Base-by-base conservation (phyloP, 768 basidiomycete genomes). In the Multifurca ochricompacta region DNA sequence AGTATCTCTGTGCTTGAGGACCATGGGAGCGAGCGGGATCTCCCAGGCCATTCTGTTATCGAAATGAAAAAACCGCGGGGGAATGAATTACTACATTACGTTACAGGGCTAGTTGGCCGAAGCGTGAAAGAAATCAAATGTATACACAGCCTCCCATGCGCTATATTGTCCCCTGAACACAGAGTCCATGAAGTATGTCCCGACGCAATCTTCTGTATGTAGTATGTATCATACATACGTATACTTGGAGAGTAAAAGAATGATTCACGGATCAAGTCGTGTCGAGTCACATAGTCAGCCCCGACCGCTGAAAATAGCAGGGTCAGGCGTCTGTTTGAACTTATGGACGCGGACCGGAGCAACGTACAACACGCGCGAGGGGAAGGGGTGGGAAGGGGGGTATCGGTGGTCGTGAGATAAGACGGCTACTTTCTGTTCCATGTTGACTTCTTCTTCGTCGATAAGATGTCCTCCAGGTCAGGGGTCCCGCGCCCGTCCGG, bases 401-500 rank as follows among this genome's bases (percentile, higher is more conserved):
- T 35, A 27, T 43, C 34, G 32, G 32, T 13, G 40, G n/a, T 21
- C 28, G 49, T 6, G 39, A 3, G 32, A 30, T 13, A 28, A 23
- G 28, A 23, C 39, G 28, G 23, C 25, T 48, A 61, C 37, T 61
- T 59, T 31, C 35, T 46, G 16, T 39, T 48, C 60, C 60, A 67
- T 16, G 64, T 65, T 43, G 65, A 51, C 56, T 66, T 68, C 64
- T 71, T 72, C 67, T 70, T 72, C 58, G 65, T 69, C 56, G 67
- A 61, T 48, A 72, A 59, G 56, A 73, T 67, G 56, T 73, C 71
- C 30, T 76, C 72, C 48, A 81, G 68, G 59, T 82, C 80, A 39
- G 81, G 81, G 36, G 78, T 79, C n/a, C 74, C 73, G 21, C 74
- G 71, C 45, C 73, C 70, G 49, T 78, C 72, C 28, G 63, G 75